Evolutionary conservation across 129 eudicot genomes (phyloP).

Genomic region (Helichrysum umbraculigerum): DNA sequence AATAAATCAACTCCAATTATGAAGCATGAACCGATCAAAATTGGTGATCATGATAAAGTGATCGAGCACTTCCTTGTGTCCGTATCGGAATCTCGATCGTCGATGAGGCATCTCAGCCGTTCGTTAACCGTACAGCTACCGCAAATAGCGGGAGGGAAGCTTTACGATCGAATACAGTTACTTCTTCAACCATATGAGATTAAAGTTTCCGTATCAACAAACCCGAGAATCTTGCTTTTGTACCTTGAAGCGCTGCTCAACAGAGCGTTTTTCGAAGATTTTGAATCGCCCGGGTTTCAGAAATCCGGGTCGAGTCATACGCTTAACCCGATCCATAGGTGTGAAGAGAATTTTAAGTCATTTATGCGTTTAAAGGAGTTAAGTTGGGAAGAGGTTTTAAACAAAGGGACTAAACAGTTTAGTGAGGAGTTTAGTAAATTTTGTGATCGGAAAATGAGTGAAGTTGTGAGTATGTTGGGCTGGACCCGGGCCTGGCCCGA

Average conservation of each 20-base stretch:
- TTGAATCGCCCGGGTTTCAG: slow-evolving; percentile 63
- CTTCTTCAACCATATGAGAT: slow-evolving; percentile 69
- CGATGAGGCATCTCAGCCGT: slow-evolving; percentile 59
- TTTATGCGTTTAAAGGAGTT: slow-evolving; percentile 52
- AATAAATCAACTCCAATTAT: slow-evolving; percentile 18
- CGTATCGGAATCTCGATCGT: slow-evolving; percentile 67
- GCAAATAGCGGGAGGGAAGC: slow-evolving; percentile 57
- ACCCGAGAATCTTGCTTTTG: slow-evolving; percentile 51
- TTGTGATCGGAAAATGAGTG: slow-evolving; percentile 95
- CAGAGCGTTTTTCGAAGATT: slow-evolving; percentile 59
- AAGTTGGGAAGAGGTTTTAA: slow-evolving; percentile 88
- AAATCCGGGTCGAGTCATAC: slow-evolving; percentile 43
- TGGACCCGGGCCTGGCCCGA: slow-evolving; percentile 98
- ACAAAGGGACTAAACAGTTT: slow-evolving; percentile 82
- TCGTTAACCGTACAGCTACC: slow-evolving; percentile 65
- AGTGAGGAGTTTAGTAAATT: slow-evolving; percentile 88
- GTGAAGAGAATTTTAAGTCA: slow-evolving; percentile 60
- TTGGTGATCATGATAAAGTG: slow-evolving; percentile 53
- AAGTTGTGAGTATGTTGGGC: slow-evolving; percentile 81
- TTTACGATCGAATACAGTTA: slow-evolving; percentile 52
- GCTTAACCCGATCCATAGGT: slow-evolving; percentile 70
- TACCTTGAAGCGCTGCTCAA: slow-evolving; percentile 76
- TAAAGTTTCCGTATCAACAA: slow-evolving; percentile 57
- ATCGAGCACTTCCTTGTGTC: slow-evolving; percentile 70
- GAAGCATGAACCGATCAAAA: slow-evolving; percentile 37